These are phyloP conservation scores for Talaromyces sp. DNA, from an alignment of 2,329 filamentous ascomycete genomes.

Conservation along the genomic window DNA sequence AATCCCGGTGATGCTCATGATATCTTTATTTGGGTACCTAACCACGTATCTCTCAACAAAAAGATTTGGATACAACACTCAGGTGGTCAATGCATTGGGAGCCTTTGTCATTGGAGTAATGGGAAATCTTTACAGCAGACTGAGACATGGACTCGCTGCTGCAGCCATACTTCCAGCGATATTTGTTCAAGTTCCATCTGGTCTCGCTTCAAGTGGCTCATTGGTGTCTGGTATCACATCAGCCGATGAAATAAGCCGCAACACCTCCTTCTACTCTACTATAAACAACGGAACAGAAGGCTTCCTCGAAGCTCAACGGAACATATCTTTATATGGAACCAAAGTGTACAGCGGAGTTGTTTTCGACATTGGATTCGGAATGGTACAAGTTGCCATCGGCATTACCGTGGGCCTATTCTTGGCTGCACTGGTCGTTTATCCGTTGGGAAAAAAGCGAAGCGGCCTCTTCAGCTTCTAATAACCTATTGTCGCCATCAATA, in stretches of 20 bases:
- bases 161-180: slow-evolving; percentile 85
- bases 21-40: slow-evolving; percentile 68
- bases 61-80: slow-evolving; percentile 63
- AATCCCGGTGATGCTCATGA: slow-evolving; percentile 69
- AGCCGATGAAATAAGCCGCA: slow-evolving; percentile 49
- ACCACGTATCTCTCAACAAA: slow-evolving; percentile 71
- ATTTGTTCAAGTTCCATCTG: slow-evolving; percentile 63
- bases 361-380: slow-evolving; percentile 44
- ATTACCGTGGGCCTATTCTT: slow-evolving; percentile 46
- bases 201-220: slow-evolving; percentile 54
- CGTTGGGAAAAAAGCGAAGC: slow-evolving; percentile 43
- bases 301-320: slow-evolving; percentile 23
- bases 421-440: slow-evolving; percentile 44
- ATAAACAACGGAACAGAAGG: slow-evolving; percentile 37
- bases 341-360: slow-evolving; percentile 23
- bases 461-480: slow-evolving; percentile 42
- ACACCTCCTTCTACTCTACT: slow-evolving; percentile 30
- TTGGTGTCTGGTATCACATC: slow-evolving; percentile 54
- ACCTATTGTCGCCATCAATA: background rate
- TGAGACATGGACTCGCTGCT: slow-evolving; percentile 71
- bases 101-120: slow-evolving; percentile 74
- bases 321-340: slow-evolving; percentile 16
- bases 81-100: slow-evolving; percentile 72
- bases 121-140: slow-evolving; percentile 71
- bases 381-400: slow-evolving; percentile 46